These are phyloP conservation scores for Ogataea nitratoaversa DNA, from an alignment of 805 yeast genomes.

Conservation along the genomic window DNA sequence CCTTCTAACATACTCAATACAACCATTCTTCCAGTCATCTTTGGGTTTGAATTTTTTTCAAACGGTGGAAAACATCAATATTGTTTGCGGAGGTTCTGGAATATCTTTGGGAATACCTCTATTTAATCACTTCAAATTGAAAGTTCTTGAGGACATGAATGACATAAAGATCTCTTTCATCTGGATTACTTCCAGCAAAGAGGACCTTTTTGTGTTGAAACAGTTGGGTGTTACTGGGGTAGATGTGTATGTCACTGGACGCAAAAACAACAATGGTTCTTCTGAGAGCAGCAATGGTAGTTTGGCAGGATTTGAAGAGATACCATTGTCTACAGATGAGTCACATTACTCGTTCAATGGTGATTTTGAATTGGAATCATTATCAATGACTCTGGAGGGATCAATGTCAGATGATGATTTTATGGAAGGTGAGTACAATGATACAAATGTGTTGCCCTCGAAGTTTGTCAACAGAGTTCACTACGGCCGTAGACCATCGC, in stretches of 20 bases:
- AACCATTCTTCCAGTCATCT: conserved; percentile 40
- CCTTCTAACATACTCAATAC: conserved; percentile 34
- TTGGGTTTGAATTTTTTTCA: conserved; percentile 40
- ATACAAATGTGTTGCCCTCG: neutral
- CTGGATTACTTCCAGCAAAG: conserved; percentile 50
- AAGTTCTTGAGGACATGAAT: conserved; percentile 17
- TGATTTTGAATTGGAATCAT: conserved; percentile 24
- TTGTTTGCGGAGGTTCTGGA: conserved; percentile 74
- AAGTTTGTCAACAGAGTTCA: conserved; percentile 14
- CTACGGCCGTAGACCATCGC: conserved; percentile 41
- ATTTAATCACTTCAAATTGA: conserved; percentile 35
- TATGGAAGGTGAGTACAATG: conserved; percentile 10
- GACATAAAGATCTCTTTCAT: conserved; percentile 37
- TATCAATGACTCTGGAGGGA: conserved; percentile 3
- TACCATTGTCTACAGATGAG: neutral
- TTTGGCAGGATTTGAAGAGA: conserved; percentile 8
- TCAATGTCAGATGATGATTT: conserved; percentile 15
- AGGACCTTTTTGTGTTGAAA: conserved; percentile 45
- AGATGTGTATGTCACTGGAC: conserved; percentile 36
- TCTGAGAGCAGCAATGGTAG: neutral
- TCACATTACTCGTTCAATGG: conserved; percentile 10
- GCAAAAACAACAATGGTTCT: neutral
- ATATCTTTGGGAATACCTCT: conserved; percentile 59
- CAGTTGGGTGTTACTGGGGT: conserved; percentile 33
- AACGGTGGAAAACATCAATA: conserved; percentile 45